These are phyloP conservation scores for Abrus pulchellus DNA, from an alignment of 306 rosid species.

Conservation along the genomic window DNA sequence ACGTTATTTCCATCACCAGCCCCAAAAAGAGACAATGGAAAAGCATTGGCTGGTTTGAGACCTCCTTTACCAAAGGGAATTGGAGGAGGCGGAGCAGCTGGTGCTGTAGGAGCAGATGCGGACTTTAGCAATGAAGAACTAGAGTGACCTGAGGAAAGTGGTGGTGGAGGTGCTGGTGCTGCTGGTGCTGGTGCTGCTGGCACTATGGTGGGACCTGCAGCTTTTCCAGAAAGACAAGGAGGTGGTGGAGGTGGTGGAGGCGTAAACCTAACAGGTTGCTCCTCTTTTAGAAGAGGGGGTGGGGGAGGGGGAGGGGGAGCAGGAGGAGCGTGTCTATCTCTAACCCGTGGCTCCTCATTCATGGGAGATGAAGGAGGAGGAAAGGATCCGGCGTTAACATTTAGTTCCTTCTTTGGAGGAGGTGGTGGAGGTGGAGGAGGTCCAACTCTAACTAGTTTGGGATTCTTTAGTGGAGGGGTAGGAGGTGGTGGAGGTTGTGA, in stretches of 20 bases:
- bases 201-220: slow-evolving; percentile 42
- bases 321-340: slow-evolving; percentile 28
- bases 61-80: slow-evolving; percentile 52
- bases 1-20: slow-evolving; percentile 49
- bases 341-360: slow-evolving; percentile 27
- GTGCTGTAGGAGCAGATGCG: slow-evolving; percentile 46
- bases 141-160: slow-evolving; percentile 46
- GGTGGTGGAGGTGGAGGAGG: slow-evolving; percentile 56
- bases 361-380: slow-evolving; percentile 42
- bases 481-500: slow-evolving; percentile 56
- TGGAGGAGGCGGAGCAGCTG: slow-evolving; percentile 58
- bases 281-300: slow-evolving; percentile 46
- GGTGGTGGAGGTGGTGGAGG: slow-evolving; percentile 61
- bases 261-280: slow-evolving; percentile 33
- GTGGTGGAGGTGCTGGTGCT: slow-evolving; percentile 48
- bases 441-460: slow-evolving; percentile 39
- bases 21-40: slow-evolving; percentile 36
- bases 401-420: slow-evolving; percentile 45
- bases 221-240: slow-evolving; percentile 51
- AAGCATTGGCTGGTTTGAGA: slow-evolving; percentile 50
- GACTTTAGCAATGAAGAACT: slow-evolving; percentile 47
- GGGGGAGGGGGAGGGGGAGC: slow-evolving; percentile 50
- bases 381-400: slow-evolving; percentile 23
- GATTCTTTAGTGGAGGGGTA: slow-evolving; percentile 54
- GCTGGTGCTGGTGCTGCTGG: slow-evolving; percentile 52